phyloP scores from a whole-genome alignment of 495 filamentous ascomycete species.

The Aspergillus affinis region DNA sequence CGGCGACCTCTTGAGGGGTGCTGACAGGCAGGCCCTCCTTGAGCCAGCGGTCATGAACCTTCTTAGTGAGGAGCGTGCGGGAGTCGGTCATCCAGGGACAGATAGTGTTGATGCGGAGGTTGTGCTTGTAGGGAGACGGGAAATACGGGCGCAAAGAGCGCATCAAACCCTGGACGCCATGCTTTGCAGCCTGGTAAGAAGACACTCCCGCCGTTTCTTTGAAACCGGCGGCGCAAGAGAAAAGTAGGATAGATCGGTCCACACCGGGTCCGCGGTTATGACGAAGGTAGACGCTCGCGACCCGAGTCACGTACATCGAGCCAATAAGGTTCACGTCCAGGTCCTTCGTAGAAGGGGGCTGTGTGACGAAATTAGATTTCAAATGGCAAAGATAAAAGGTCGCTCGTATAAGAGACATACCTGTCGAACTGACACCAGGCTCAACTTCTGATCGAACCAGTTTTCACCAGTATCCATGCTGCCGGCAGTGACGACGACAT shows the following conservation, averaged over 20 bases:
- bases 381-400: background rate
- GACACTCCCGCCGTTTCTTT: conserved; percentile 47
- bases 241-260: conserved; percentile 48
- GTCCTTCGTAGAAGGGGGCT: conserved; percentile 44
- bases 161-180: conserved; percentile 51
- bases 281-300: conserved; percentile 48
- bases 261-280: conserved; percentile 37
- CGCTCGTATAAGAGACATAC: conserved; percentile 18
- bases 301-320: conserved; percentile 45
- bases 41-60: conserved; percentile 43
- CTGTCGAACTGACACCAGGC: conserved; percentile 31
- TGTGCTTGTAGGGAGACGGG: conserved; percentile 35
- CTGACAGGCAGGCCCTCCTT: conserved; percentile 48
- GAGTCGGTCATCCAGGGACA: conserved; percentile 56
- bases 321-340: conserved; percentile 52
- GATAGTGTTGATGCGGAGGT: conserved; percentile 51
- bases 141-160: conserved; percentile 44
- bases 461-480: conserved; percentile 43
- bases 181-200: conserved; percentile 51
- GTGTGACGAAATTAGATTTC: conserved; percentile 25
- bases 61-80: conserved; percentile 33
- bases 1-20: conserved; percentile 42
- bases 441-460: conserved; percentile 48
- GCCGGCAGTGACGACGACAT: conserved; percentile 53
- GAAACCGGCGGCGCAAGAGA: conserved; percentile 47